These are phyloP conservation scores for Tetrapisispora namnaoensis DNA, from an alignment of 805 yeast species.

Conservation along the genomic window DNA sequence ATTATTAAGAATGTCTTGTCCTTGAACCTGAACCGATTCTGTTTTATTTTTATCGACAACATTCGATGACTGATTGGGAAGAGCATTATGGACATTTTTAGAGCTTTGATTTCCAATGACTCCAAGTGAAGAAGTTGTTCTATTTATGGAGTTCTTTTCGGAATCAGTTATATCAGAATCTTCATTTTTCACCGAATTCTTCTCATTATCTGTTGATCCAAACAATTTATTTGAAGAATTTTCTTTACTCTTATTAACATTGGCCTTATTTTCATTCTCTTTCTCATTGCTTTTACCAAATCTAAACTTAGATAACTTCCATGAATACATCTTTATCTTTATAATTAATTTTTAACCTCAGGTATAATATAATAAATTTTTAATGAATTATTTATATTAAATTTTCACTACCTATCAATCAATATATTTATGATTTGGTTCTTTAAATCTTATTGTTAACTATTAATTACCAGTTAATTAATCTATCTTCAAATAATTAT, in stretches of 20 bases:
- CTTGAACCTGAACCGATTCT: background rate
- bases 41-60: constrained; percentile 5
- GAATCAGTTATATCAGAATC: background rate
- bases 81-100: constrained; percentile 9
- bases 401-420: too few species aligned
- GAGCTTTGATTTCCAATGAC: background rate
- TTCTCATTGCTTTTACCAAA: constrained; percentile 28
- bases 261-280: constrained; percentile 10
- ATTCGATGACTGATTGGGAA: constrained; percentile 9
- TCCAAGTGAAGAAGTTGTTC: constrained; percentile 13
- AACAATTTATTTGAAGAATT: constrained; percentile 5
- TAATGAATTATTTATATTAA: too few species aligned
- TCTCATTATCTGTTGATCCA: constrained; percentile 1
- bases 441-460: too few species aligned
- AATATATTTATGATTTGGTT: too few species aligned
- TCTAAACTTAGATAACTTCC: constrained; percentile 27
- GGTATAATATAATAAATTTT: too few species aligned
- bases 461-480: too few species aligned
- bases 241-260: constrained; percentile 7
- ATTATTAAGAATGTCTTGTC: background rate
- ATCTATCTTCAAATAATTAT: too few species aligned
- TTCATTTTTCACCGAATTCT: background rate
- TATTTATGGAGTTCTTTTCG: background rate
- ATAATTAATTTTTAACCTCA: too few species aligned
- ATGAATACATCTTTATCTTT: constrained; percentile 19